A percentile compares a stretch with the other conserved stretches of the same genome.
phyloP scores from a whole-genome alignment of 768 basidiomycete species.

The Grammothele lineata region DNA sequence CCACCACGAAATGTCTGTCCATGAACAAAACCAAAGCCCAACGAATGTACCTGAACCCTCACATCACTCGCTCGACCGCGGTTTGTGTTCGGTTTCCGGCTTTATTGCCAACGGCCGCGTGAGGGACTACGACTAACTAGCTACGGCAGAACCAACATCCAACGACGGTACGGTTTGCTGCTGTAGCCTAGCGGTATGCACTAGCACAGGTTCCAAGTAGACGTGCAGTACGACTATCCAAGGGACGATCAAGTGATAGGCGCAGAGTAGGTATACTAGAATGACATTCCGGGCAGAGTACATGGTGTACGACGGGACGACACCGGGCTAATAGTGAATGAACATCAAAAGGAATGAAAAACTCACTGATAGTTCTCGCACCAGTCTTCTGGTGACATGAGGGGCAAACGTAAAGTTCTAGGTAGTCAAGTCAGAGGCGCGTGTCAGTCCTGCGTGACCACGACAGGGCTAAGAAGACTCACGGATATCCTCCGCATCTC shows the following conservation, averaged over 20 bases:
- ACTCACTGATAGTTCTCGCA: conserved; percentile 76
- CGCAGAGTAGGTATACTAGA: too few relatives aligned
- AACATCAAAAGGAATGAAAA: conserved; percentile 19
- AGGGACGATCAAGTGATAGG: too few relatives aligned
- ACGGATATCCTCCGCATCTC: conserved; percentile 77
- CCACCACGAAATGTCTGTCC: too few relatives aligned
- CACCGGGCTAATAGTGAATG: not conserved
- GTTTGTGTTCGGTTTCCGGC: not conserved
- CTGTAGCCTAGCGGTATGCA: not conserved
- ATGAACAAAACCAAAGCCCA: too few relatives aligned
- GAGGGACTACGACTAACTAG: conserved; percentile 3
- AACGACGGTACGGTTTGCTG: not conserved
- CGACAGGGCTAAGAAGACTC: conserved; percentile 32
- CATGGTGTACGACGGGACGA: not conserved
- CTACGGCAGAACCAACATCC: not conserved
- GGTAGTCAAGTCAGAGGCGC: not conserved
- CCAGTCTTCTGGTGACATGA: conserved; percentile 59
- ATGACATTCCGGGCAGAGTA: not conserved
- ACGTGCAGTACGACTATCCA: too few relatives aligned
- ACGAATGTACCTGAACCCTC: not conserved
- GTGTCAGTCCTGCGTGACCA: not conserved
- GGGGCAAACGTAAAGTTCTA: conserved; percentile 59
- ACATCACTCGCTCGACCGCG: not conserved
- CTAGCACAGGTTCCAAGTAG: too few relatives aligned
- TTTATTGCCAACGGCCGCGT: conserved; percentile 2